Conservation (phyloP, 129 eudicot genomes). For the Centaurea solstitialis region DNA sequence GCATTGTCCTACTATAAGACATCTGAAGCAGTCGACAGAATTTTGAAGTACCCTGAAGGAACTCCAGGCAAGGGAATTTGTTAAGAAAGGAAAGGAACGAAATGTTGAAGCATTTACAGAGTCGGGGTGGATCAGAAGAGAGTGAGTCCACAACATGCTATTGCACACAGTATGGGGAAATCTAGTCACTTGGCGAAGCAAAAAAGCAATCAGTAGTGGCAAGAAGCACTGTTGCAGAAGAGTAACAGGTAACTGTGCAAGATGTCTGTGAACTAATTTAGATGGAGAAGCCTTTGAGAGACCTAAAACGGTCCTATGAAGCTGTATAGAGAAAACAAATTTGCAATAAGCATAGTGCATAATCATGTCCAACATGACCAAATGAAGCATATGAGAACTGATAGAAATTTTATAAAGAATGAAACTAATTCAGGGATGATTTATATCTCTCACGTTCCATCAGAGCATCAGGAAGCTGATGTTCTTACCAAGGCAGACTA, state of each 20-base stretch:
- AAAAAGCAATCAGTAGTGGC: not conserved
- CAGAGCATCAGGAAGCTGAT: not conserved
- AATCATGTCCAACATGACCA: not conserved
- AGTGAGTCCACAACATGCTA: too few relatives aligned
- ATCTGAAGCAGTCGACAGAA: too few relatives aligned
- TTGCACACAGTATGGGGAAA: too few relatives aligned
- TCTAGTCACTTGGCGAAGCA: not conserved
- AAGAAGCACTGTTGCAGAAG: not conserved
- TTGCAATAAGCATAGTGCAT: not conserved
- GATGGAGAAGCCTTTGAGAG: not conserved
- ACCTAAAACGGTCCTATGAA: not conserved
- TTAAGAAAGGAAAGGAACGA: not conserved
- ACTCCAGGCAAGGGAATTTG: not conserved
- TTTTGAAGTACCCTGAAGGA: not conserved
- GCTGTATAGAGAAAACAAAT: not conserved
- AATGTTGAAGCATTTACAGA: not conserved
- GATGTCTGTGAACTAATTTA: not conserved
- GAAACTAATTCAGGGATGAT: not conserved
- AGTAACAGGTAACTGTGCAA: not conserved
- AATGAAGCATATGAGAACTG: not conserved
- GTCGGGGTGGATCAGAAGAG: not conserved
- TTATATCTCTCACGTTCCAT: not conserved
- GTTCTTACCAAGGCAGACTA: not conserved
- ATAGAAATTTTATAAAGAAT: not conserved
- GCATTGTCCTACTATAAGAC: not conserved